Percentiles rank a stretch among this genome's conserved stretches.
Evolutionary conservation across 106 monocot species (phyloP).

Genomic region (Gastrodia elata): DNA sequence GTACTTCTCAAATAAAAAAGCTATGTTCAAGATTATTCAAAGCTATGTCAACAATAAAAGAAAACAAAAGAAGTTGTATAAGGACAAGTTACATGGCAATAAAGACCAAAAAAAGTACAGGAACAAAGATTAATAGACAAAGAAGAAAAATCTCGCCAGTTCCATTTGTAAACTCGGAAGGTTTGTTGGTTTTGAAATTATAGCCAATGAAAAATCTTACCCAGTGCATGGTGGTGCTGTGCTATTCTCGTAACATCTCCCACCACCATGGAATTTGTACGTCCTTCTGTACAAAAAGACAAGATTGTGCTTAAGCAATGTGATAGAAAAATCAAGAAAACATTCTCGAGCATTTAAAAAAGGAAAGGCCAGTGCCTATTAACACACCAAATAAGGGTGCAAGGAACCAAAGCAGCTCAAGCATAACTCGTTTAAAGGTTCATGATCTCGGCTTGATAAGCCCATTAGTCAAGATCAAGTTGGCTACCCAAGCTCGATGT

Average conservation of each 20-base stretch:
- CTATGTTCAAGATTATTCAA: neutral
- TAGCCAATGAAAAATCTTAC: constrained; percentile 15
- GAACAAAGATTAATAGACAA: neutral
- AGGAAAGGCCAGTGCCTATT: neutral
- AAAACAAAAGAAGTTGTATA: neutral
- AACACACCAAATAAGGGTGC: no score
- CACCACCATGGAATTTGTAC: constrained; percentile 54
- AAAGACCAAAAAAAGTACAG: neutral
- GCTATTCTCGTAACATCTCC: constrained; percentile 67
- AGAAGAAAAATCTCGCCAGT: neutral
- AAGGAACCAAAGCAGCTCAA: no score
- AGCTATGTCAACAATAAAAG: neutral
- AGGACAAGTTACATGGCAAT: neutral
- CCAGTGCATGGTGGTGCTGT: constrained; percentile 79
- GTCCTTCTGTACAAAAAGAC: constrained; percentile 45
- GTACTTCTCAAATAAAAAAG: no score
- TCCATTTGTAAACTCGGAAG: neutral
- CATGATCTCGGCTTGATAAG: no score
- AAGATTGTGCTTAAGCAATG: constrained; percentile 1
- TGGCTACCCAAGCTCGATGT: no score
- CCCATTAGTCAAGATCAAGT: no score
- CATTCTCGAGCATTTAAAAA: neutral
- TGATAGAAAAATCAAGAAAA: neutral
- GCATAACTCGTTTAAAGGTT: no score
- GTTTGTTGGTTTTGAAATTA: neutral